Percentiles rank a stretch among this genome's conserved stretches.
phyloP scores from a whole-genome alignment of 352 stramenopile genomes.

The Phytopythium aichiense region DNA sequence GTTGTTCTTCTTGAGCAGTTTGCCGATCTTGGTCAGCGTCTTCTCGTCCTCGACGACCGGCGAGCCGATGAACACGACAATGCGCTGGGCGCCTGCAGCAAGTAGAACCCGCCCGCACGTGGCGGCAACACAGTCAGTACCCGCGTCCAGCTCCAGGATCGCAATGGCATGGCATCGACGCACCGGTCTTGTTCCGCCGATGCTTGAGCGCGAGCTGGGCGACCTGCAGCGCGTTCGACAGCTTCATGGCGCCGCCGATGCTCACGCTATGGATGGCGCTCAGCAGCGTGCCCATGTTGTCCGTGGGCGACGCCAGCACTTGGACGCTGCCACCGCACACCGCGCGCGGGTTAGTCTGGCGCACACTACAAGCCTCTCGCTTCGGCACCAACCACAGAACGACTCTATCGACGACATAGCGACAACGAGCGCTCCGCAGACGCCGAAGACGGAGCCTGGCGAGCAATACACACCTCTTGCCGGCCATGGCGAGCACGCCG shows the following conservation, averaged over 20 bases:
- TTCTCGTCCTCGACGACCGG: constrained; percentile 91
- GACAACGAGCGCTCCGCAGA: background rate
- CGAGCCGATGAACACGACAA: constrained; percentile 98
- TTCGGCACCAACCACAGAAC: background rate
- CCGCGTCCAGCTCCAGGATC: background rate
- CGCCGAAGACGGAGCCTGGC: background rate
- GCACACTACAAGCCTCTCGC: background rate
- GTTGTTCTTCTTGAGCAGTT: constrained; percentile 99
- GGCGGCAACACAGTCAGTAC: background rate
- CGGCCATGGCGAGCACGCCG: constrained; percentile 95
- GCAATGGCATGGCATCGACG: constrained; percentile 5
- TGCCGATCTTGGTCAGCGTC: constrained; percentile 93
- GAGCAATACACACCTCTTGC: constrained; percentile 48
- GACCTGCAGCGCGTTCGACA: constrained; percentile 96
- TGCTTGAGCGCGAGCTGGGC: constrained; percentile 98
- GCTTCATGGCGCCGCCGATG: constrained; percentile 89
- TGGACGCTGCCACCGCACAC: constrained; percentile 65
- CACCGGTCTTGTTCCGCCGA: constrained; percentile 97
- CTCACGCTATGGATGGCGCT: constrained; percentile 90
- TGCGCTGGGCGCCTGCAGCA: constrained; percentile 56
- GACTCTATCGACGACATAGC: background rate
- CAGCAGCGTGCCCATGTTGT: constrained; percentile 98
- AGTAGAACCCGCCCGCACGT: background rate
- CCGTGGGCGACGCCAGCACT: constrained; percentile 94
- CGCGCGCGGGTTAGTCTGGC: background rate